Evolutionary conservation across 1,139 yeast genomes (phyloP).

Genomic region (Lodderomyces jiufengensis): DNA sequence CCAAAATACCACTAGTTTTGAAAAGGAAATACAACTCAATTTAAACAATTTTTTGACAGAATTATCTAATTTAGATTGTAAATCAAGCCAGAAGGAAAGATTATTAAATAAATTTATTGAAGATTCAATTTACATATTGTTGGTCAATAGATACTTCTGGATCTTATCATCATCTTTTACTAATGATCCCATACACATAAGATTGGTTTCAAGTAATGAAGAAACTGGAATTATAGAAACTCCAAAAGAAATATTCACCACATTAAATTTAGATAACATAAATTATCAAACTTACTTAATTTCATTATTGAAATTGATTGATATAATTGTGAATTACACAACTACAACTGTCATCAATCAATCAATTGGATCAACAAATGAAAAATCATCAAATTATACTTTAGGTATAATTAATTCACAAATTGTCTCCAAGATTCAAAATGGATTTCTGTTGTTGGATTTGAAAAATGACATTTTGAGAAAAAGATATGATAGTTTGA

Average conservation of each 20-base stretch:
- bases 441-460: conserved; percentile 29
- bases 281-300: conserved; percentile 24
- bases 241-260: conserved; percentile 17
- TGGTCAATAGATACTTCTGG: conserved; percentile 20
- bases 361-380: conserved; percentile 16
- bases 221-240: conserved; percentile 19
- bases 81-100: conserved; percentile 20
- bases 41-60: conserved; percentile 5
- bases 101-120: conserved; percentile 19
- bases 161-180: conserved; percentile 14
- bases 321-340: conserved; percentile 28
- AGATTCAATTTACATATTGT: conserved; percentile 20
- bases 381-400: conserved; percentile 18
- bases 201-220: conserved; percentile 11
- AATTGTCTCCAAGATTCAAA: conserved; percentile 23
- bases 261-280: conserved; percentile 13
- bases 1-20: conserved; percentile 4
- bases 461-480: conserved; percentile 29
- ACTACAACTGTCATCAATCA: conserved; percentile 24
- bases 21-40: conserved; percentile 5
- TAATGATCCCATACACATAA: conserved; percentile 12
- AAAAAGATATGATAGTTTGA: conserved; percentile 29
- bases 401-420: conserved; percentile 23
- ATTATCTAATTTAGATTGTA: conserved; percentile 14
- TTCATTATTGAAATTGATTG: conserved; percentile 23